Percentiles rank a stretch among this genome's conserved stretches.
These are phyloP conservation scores for Hypoxylon sp. DNA, from an alignment of 2,329 filamentous ascomycete genomes.

Conservation along the genomic window DNA sequence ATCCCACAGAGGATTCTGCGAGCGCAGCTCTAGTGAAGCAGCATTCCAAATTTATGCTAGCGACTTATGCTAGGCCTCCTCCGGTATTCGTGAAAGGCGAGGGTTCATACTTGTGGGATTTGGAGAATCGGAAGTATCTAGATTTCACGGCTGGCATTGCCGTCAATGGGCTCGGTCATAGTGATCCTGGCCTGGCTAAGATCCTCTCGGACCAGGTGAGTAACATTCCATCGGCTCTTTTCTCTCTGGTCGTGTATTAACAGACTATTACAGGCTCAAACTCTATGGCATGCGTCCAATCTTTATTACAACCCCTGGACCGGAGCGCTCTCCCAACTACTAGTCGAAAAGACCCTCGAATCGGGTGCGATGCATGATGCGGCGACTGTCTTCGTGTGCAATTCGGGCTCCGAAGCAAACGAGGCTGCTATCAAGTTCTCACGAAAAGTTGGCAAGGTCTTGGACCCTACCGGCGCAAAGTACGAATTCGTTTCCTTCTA, in stretches of 20 bases:
- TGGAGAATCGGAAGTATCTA: conserved; percentile 89
- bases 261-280: conserved; percentile 66
- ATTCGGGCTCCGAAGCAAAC: conserved; percentile 97
- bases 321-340: conserved; percentile 85
- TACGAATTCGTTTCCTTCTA: conserved; percentile 90
- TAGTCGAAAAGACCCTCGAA: conserved; percentile 84
- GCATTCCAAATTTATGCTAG: conserved; percentile 90
- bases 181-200: conserved; percentile 81
- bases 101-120: conserved; percentile 90
- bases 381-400: conserved; percentile 89
- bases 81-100: conserved; percentile 91
- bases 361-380: conserved; percentile 87
- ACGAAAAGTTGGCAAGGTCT: conserved; percentile 85
- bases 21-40: conserved; percentile 82
- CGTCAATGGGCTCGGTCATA: conserved; percentile 93
- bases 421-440: conserved; percentile 98
- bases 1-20: conserved; percentile 52
- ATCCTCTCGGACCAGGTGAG: conserved; percentile 83
- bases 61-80: conserved; percentile 91
- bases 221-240: conserved; percentile 1
- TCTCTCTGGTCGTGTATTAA: conserved; percentile 14
- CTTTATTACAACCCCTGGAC: conserved; percentile 98
- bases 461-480: conserved; percentile 80
- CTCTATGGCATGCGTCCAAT: conserved; percentile 92
- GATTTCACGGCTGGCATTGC: conserved; percentile 98